Evolutionary conservation across 176 grass and related monocot species (phyloP).

Genomic region (barley (Hordeum vulgare)): MorexV3_pseudomolecules_assembly NC_058520.1:188787378-188787877

Average conservation of each 20-base stretch:
- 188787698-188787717: conserved; percentile 27
- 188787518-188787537: conserved; percentile 54
- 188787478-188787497: conserved; percentile 31
- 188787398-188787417: conserved; percentile 37
- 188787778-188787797: conserved; percentile 39
- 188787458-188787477: conserved; percentile 20
- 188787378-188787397: conserved; percentile 39
- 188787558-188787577: conserved; percentile 30
- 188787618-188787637: conserved; percentile 19
- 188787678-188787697: not conserved
- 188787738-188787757: conserved; percentile 61
- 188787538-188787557: conserved; percentile 37
- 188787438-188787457: conserved; percentile 28
- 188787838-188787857: conserved; percentile 8
- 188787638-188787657: conserved; percentile 36
- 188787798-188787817: conserved; percentile 68
- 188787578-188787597: conserved; percentile 21
- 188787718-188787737: conserved; percentile 55
- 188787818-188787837: conserved; percentile 63
- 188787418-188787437: conserved; percentile 59
- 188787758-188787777: conserved; percentile 72
- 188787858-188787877: not conserved
- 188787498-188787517: conserved; percentile 30
- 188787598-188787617: conserved; percentile 37
- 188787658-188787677: not conserved